Conservation (phyloP, 2,329 filamentous ascomycete genomes). For the Diaporthe helianthi region DNA sequence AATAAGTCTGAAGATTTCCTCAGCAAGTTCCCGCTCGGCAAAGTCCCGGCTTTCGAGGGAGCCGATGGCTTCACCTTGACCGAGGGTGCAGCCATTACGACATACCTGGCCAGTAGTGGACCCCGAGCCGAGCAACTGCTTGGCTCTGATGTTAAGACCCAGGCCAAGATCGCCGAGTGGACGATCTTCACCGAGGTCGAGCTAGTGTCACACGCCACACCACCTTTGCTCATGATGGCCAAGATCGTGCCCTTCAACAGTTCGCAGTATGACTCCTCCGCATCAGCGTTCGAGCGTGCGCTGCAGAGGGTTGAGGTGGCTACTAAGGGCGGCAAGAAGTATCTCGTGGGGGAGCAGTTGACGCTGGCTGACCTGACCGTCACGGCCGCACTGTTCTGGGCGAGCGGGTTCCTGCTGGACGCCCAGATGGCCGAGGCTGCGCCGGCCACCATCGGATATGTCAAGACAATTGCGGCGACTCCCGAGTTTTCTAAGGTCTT, state of each 20-base stretch:
- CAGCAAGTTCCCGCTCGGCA: constrained; percentile 58
- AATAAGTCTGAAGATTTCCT: constrained; percentile 43
- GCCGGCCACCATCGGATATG: constrained; percentile 44
- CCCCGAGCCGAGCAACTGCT: constrained; percentile 53
- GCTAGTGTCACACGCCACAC: constrained; percentile 38
- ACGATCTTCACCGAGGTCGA: constrained; percentile 50
- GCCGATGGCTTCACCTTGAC: constrained; percentile 54
- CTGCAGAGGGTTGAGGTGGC: constrained; percentile 42
- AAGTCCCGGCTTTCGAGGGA: constrained; percentile 56
- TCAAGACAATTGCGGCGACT: constrained; percentile 41
- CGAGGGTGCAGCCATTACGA: constrained; percentile 56
- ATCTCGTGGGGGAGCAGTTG: constrained; percentile 46
- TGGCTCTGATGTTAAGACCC: constrained; percentile 49
- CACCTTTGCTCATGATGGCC: constrained; percentile 39
- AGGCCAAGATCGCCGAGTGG: constrained; percentile 55
- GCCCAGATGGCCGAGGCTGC: constrained; percentile 45
- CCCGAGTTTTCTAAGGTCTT: constrained; percentile 45
- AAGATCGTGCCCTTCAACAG: constrained; percentile 43
- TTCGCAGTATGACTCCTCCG: constrained; percentile 36
- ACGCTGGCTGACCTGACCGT: constrained; percentile 50
- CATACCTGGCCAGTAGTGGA: constrained; percentile 54
- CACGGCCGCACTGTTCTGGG: constrained; percentile 39
- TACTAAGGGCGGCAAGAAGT: constrained; percentile 45
- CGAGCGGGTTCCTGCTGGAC: constrained; percentile 42
- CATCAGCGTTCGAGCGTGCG: constrained; percentile 40